Conservation (phyloP, 306 rosid species). For the Cucurbita ficifolia region DNA sequence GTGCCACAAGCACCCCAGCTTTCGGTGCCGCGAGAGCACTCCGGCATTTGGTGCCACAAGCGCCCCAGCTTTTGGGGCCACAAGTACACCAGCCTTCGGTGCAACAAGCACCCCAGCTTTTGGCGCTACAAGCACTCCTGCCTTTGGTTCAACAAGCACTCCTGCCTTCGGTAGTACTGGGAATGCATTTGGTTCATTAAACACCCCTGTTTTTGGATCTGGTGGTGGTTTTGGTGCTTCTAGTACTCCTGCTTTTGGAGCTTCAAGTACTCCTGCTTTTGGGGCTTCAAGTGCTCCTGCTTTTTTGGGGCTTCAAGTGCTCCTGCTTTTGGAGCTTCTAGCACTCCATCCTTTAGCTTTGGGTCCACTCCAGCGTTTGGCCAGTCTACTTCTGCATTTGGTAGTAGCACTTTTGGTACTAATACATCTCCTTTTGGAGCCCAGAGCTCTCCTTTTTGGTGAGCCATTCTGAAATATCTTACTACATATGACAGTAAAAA, state of each 20-base stretch:
- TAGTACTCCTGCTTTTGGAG: slow-evolving; percentile 28
- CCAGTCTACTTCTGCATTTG: slow-evolving; percentile 59
- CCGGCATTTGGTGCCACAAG: slow-evolving; percentile 17
- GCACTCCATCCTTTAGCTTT: slow-evolving; percentile 55
- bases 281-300: slow-evolving; percentile 37
- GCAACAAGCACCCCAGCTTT: slow-evolving; percentile 27
- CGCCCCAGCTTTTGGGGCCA: slow-evolving; percentile 12
- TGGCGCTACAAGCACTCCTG: slow-evolving; percentile 24
- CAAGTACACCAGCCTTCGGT: slow-evolving; percentile 34
- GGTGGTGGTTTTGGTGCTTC: slow-evolving; percentile 66
- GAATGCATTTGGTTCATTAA: slow-evolving; percentile 46
- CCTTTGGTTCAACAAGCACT: slow-evolving; percentile 43
- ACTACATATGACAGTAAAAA: background rate
- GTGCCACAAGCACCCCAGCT: background rate
- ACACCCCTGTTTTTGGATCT: slow-evolving; percentile 50
- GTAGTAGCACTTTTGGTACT: slow-evolving; percentile 56
- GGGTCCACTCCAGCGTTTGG: slow-evolving; percentile 54
- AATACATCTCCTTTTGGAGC: slow-evolving; percentile 56
- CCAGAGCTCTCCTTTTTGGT: slow-evolving; percentile 78
- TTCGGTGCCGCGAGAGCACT: background rate
- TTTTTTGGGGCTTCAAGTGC: slow-evolving; percentile 47
- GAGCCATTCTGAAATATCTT: slow-evolving; percentile 4
- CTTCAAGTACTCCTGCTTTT: slow-evolving; percentile 37
- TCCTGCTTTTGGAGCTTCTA: slow-evolving; percentile 70
- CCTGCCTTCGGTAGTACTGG: slow-evolving; percentile 45